Evolutionary conservation across 2,329 filamentous ascomycete genomes (phyloP).

Genomic region (Diaporthe australafricana): DNA sequence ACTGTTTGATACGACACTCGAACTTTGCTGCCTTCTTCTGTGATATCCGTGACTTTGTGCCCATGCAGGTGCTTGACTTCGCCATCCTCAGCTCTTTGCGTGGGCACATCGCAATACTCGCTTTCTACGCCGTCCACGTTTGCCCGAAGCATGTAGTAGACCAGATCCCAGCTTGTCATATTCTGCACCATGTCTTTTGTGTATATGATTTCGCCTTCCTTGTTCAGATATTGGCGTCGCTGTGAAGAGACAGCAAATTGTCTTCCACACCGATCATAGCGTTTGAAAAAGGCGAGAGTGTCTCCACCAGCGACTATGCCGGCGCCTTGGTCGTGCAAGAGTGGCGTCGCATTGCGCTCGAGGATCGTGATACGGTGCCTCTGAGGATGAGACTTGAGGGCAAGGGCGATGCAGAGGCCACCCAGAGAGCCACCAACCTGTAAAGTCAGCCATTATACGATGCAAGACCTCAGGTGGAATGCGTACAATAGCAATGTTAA

Average conservation of each 20-base stretch:
- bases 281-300: slow-evolving; percentile 53
- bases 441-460: not conserved
- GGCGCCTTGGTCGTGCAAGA: slow-evolving; percentile 61
- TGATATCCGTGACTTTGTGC: slow-evolving; percentile 47
- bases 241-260: slow-evolving; percentile 46
- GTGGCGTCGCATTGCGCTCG: slow-evolving; percentile 54
- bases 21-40: slow-evolving; percentile 42
- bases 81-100: slow-evolving; percentile 42
- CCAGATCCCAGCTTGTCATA: slow-evolving; percentile 62
- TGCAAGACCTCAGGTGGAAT: not conserved
- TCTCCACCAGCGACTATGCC: slow-evolving; percentile 59
- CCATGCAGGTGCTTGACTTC: slow-evolving; percentile 48
- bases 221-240: slow-evolving; percentile 49
- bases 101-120: slow-evolving; percentile 47
- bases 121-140: slow-evolving; percentile 54
- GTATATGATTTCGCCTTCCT: slow-evolving; percentile 48
- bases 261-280: slow-evolving; percentile 52
- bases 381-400: slow-evolving; percentile 49
- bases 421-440: slow-evolving; percentile 56
- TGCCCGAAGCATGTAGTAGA: slow-evolving; percentile 57
- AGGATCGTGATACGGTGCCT: slow-evolving; percentile 57
- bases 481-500: slow-evolving; percentile 14
- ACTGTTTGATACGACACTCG: slow-evolving; percentile 48
- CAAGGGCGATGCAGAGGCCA: slow-evolving; percentile 52
- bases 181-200: slow-evolving; percentile 50